Evolutionary conservation across 2,329 filamentous ascomycete genomes (phyloP).

Genomic region (Ceratocystis lukuohia): DNA sequence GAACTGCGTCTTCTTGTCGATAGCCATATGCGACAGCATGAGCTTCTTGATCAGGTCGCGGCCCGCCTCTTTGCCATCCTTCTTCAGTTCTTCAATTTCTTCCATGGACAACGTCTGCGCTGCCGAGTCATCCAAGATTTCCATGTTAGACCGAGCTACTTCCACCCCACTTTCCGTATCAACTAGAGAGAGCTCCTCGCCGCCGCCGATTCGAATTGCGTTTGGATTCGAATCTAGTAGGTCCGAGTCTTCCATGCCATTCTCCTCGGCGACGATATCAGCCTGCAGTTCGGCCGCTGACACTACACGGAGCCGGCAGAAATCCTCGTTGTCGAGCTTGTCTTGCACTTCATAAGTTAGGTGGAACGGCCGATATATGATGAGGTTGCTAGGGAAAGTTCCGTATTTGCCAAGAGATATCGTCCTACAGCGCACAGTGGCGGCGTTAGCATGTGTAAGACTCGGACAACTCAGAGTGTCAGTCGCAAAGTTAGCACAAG

Average conservation of each 20-base stretch:
- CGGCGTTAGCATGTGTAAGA: slow-evolving; percentile 10
- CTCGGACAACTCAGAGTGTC: neutral
- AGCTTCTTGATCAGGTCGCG: slow-evolving; percentile 89
- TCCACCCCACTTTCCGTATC: slow-evolving; percentile 32
- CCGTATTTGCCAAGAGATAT: slow-evolving; percentile 90
- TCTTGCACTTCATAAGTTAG: slow-evolving; percentile 84
- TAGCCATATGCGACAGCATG: slow-evolving; percentile 71
- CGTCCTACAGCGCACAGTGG: slow-evolving; percentile 38
- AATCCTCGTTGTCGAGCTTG: slow-evolving; percentile 47
- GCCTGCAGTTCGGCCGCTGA: slow-evolving; percentile 70
- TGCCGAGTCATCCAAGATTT: slow-evolving; percentile 46
- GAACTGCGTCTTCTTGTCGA: slow-evolving; percentile 90
- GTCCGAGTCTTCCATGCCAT: slow-evolving; percentile 28
- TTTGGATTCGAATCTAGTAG: slow-evolving; percentile 35
- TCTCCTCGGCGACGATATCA: slow-evolving; percentile 48
- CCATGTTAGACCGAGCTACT: slow-evolving; percentile 42
- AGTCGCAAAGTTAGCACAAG: slow-evolving; percentile 12
- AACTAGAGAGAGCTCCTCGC: slow-evolving; percentile 32
- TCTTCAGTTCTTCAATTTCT: slow-evolving; percentile 63
- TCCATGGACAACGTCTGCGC: slow-evolving; percentile 65
- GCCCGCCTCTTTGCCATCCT: slow-evolving; percentile 61
- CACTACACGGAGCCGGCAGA: slow-evolving; percentile 62
- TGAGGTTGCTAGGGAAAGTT: slow-evolving; percentile 73
- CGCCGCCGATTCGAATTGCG: slow-evolving; percentile 28
- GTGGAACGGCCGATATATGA: slow-evolving; percentile 83